Evolutionary conservation across 2,329 filamentous ascomycete species (phyloP), one percentile per base, ranked within the genome.

Genomic region (Neocucurbitaria cava): DNA sequence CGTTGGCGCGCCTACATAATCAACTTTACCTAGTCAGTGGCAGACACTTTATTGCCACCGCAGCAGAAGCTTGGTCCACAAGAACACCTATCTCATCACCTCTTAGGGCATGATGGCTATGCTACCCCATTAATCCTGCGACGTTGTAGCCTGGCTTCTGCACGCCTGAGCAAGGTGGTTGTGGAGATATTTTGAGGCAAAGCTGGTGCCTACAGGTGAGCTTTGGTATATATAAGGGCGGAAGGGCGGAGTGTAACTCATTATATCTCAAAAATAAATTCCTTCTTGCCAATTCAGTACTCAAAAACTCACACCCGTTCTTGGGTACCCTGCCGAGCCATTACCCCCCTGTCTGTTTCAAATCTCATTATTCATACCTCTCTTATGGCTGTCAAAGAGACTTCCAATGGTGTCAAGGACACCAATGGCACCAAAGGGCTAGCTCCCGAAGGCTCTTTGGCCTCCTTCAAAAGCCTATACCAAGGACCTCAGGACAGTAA

Each of bases 401-500:
- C 35, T 39, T 30, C 51, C 2, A 56, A 56, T 20, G 53, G 55
- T 20, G 41, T 48, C 42, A 52, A 39, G 13, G 44, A 45, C 26
- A 31, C 41, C 13, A 52, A 52, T 21, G 52, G 41, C 11, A 36
- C 9, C 36, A 46, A 36, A 43, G 40, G 30, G 24, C 44, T 44
- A 41, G 52, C 45, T n/a, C 43, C 39, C 26, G 48, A 58, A 61
- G 64, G 64, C 17, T 58, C 61, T 5, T 54, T 66, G 15, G 28
- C 49, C 38, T 62, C 64, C 20, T 62, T 56, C 50, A 65, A 57
- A 36, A 56, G 54, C 11, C 55, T 70, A 23, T 71, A 67, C 39
- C 57, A 62, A 40, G 59, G 61, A 13, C 64, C 64, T 20, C 61
- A 60, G 30, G 65, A 71, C 46, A 60, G 62, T 23, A 64, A 69